phyloP scores from a whole-genome alignment of 2,329 filamentous ascomycete genomes.

The Tricladium varicosporioides region DNA sequence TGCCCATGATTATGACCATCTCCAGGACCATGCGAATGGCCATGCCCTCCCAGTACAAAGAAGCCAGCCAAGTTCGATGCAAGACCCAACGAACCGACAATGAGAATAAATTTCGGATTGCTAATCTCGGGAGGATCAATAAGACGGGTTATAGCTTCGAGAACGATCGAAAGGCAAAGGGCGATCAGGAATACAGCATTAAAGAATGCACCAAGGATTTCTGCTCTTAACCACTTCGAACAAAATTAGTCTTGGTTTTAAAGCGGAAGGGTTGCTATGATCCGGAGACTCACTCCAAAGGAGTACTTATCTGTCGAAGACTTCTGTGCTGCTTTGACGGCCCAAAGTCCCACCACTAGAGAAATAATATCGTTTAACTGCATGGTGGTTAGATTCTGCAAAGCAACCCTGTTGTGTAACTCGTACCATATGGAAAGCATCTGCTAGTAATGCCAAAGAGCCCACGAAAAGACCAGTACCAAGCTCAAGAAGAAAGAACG shows the following conservation, averaged over 20 bases:
- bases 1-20: slow-evolving; percentile 45
- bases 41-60: slow-evolving; percentile 88
- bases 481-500: slow-evolving; percentile 89
- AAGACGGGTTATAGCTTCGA: slow-evolving; percentile 90
- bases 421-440: slow-evolving; percentile 95
- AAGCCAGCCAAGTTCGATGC: slow-evolving; percentile 87
- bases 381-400: slow-evolving; percentile 17
- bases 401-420: background rate
- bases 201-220: slow-evolving; percentile 93
- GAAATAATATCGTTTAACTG: slow-evolving; percentile 97
- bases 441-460: slow-evolving; percentile 89
- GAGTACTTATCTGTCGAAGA: slow-evolving; percentile 89
- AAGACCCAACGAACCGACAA: slow-evolving; percentile 84
- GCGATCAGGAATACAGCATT: slow-evolving; percentile 98
- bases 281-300: slow-evolving; percentile 68
- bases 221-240: slow-evolving; percentile 85
- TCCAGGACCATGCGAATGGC: slow-evolving; percentile 72
- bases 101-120: slow-evolving; percentile 82
- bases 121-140: slow-evolving; percentile 85
- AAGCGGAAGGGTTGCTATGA: slow-evolving; percentile 20
- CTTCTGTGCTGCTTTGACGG: slow-evolving; percentile 82
- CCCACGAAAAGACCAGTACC: slow-evolving; percentile 82
- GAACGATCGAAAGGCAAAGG: slow-evolving; percentile 91
- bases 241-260: too few relatives aligned
- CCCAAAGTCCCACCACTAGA: slow-evolving; percentile 88